Base-by-base conservation (phyloP, 768 basidiomycete species). In the Russula emetica region DNA sequence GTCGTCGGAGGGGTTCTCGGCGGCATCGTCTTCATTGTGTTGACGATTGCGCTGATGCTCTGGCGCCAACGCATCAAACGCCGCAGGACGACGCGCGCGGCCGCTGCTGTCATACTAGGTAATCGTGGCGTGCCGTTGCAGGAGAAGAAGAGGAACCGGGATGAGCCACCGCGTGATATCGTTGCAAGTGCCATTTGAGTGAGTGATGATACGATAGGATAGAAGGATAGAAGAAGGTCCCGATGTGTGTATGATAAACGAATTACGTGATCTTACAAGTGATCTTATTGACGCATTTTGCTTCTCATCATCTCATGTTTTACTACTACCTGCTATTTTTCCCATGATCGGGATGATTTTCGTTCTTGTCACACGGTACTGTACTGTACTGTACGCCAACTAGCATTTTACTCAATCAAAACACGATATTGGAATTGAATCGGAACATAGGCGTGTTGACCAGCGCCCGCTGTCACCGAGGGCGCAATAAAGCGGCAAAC, bases 41-140 rank as follows among this genome's bases (percentile, higher is more conserved):
- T 24, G 6, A 8, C 24, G 13, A 5, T 56, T 14, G 40, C 0
- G 0, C 24, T 64, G 10, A 14, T 49, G 11, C 45, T 64, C 38
- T 64, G 63, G 63, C 38, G 18, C 13, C 54, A 59, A 5, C 63
- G 63, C 30, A 11, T 64, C 36, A 60, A 53, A 24, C 63, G 63
- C 13, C 63, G 63, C 53, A 50, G 1, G 24, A 32, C 47, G 13
- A 64, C 63, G 1, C 54, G 59, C 40, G 22, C 7, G 10, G 63
- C 63, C 1, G 30, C 63, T 6, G 30, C 28, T 2, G 24, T 51
- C 3, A 64, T 64, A 50, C 36, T 64, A 20, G 54, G 36, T 8
- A 55, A 36, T 40, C 53, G 22, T 5, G 20, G 30, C 4, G 4
- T 64, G 22, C 47, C 63, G 4, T 4, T 64, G 30, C 47, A 50